A percentile compares a stretch with the other conserved stretches of the same genome.
These are phyloP conservation scores for Brassica incana DNA, from an alignment of 345 rosid species.

Conservation along the genomic window DNA sequence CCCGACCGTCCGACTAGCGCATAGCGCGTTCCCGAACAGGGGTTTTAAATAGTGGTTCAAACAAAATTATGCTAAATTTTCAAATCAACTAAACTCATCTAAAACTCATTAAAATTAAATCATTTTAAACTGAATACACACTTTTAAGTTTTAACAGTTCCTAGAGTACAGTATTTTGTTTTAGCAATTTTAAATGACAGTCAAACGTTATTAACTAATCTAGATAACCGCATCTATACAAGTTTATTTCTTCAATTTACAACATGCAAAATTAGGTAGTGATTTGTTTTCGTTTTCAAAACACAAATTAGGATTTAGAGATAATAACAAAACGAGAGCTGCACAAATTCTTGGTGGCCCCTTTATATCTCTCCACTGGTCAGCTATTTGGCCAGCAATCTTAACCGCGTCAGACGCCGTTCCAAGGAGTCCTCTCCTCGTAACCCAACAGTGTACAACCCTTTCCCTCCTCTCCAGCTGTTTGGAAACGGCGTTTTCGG, in stretches of 20 bases:
- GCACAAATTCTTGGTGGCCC: conserved; percentile 25
- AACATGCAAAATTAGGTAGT: conserved; percentile 28
- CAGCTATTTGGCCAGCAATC: conserved; percentile 62
- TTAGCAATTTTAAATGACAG: not conserved
- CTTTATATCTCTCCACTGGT: conserved; percentile 51
- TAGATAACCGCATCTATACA: conserved; percentile 20
- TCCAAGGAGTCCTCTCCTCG: conserved; percentile 79
- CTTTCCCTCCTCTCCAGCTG: conserved; percentile 79
- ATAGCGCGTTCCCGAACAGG: too few species aligned
- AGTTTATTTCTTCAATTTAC: conserved; percentile 32
- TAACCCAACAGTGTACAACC: conserved; percentile 84
- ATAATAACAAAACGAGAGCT: conserved; percentile 52
- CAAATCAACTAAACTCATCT: not conserved
- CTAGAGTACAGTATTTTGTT: not conserved
- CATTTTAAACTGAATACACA: not conserved
- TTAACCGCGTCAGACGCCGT: conserved; percentile 70
- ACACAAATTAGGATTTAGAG: conserved; percentile 23
- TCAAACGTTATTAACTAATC: not conserved
- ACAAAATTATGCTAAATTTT: not conserved
- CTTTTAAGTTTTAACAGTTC: not conserved
- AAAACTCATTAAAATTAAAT: too few species aligned
- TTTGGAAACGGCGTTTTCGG: conserved; percentile 76
- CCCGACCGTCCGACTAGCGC: too few species aligned
- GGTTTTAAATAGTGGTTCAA: not conserved
- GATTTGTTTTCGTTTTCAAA: not conserved